Percentiles rank a stretch among this genome's conserved stretches.
Evolutionary conservation across 2,329 filamentous ascomycete genomes (phyloP).

Genomic region (Kalmusia sp.): DNA sequence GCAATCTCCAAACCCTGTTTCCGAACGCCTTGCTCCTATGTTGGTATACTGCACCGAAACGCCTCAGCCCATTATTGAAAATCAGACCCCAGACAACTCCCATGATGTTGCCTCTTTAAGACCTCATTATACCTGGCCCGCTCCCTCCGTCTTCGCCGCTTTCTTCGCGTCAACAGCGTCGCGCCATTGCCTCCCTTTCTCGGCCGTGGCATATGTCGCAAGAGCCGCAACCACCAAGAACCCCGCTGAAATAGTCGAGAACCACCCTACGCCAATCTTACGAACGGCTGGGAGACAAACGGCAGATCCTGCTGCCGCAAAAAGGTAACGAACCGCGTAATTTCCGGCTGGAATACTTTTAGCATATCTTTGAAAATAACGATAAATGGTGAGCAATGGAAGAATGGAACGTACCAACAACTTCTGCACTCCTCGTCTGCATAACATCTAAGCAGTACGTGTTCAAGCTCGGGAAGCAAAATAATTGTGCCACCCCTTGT

Average conservation of each 20-base stretch:
- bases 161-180: slow-evolving; percentile 60
- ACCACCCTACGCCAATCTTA: slow-evolving; percentile 80
- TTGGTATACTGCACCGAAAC: too few species aligned
- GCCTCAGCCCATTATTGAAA: too few species aligned
- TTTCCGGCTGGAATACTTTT: slow-evolving; percentile 65
- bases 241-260: slow-evolving; percentile 71
- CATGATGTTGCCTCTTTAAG: not conserved
- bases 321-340: slow-evolving; percentile 78
- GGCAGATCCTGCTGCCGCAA: slow-evolving; percentile 74
- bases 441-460: slow-evolving; percentile 86
- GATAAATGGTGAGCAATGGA: not conserved
- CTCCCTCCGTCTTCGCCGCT: slow-evolving; percentile 45
- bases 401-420: slow-evolving; percentile 57
- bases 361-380: slow-evolving; percentile 8
- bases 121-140: slow-evolving; percentile 24
- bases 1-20: too few species aligned
- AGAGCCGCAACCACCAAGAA: slow-evolving; percentile 61
- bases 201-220: slow-evolving; percentile 57
- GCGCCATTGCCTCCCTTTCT: slow-evolving; percentile 61
- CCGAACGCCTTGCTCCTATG: too few species aligned
- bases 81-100: too few species aligned
- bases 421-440: slow-evolving; percentile 73
- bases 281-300: slow-evolving; percentile 78
- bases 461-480: slow-evolving; percentile 78
- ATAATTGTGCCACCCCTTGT: slow-evolving; percentile 76